A percentile compares a stretch with the other conserved stretches of the same genome.
phyloP scores from a whole-genome alignment of 441 rosid genomes.

The Arabidopsis hybrid region DNA sequence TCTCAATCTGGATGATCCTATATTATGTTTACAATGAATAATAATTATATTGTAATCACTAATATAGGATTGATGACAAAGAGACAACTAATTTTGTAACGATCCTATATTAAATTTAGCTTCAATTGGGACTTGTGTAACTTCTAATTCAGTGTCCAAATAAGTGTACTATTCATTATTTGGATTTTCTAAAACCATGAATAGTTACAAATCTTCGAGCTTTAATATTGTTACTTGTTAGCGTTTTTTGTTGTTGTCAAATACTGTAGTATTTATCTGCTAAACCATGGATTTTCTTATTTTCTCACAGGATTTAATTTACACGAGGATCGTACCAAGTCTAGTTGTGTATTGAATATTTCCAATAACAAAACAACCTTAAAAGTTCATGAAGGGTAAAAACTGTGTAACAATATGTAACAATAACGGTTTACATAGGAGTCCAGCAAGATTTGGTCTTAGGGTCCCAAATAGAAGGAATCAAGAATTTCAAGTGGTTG shows the following conservation, averaged over 20 bases:
- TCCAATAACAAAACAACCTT: neutral
- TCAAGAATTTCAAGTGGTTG: slow-evolving; percentile 41
- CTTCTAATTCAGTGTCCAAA: slow-evolving; percentile 13
- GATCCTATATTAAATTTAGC: slow-evolving; percentile 1
- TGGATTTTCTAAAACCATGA: slow-evolving; percentile 20
- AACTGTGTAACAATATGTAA: slow-evolving; percentile 13
- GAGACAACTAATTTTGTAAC: slow-evolving; percentile 36
- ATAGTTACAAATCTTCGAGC: slow-evolving; percentile 26
- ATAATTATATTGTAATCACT: slow-evolving; percentile 15
- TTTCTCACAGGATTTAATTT: neutral
- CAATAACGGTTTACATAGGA: slow-evolving; percentile 42
- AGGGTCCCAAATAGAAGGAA: slow-evolving; percentile 26
- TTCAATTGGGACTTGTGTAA: neutral
- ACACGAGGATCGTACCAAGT: slow-evolving; percentile 17
- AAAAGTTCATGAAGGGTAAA: slow-evolving; percentile 10
- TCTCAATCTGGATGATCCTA: slow-evolving; percentile 34
- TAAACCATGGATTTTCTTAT: neutral
- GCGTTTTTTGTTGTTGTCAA: slow-evolving; percentile 1
- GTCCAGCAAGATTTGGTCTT: slow-evolving; percentile 44
- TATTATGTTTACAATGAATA: neutral
- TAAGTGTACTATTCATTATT: slow-evolving; percentile 17
- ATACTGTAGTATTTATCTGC: neutral
- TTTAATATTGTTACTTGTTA: slow-evolving; percentile 7
- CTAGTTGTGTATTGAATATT: neutral
- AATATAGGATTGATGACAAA: slow-evolving; percentile 10